A percentile compares a stretch with the other conserved stretches of the same genome.
Evolutionary conservation across 2,329 filamentous ascomycete species (phyloP).

Genomic region (Lizonia empirigonia): DNA sequence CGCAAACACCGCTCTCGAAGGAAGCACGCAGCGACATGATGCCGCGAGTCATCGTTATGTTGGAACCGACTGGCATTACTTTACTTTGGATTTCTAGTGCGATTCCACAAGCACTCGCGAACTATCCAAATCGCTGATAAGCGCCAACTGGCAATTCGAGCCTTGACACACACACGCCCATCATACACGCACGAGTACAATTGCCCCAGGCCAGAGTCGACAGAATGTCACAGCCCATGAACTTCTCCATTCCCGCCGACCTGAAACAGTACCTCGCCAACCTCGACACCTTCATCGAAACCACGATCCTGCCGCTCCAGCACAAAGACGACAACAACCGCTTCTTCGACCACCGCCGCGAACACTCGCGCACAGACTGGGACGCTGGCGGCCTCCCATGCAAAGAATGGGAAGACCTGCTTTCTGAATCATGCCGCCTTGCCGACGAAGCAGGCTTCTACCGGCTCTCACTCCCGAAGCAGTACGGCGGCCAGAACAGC

Average conservation of each 20-base stretch:
- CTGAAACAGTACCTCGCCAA: conserved; percentile 55
- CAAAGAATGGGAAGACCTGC: conserved; percentile 63
- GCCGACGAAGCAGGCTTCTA: conserved; percentile 67
- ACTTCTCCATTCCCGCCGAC: conserved; percentile 60
- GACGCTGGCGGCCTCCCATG: conserved; percentile 62
- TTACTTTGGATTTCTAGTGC: conserved; percentile 3
- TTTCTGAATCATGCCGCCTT: conserved; percentile 55
- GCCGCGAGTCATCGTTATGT: conserved; percentile 40
- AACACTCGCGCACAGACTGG: conserved; percentile 67
- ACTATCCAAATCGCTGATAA: conserved; percentile 3
- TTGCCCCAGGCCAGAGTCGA: neutral
- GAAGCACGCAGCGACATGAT: conserved; percentile 8
- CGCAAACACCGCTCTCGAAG: conserved; percentile 6
- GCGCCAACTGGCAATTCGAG: conserved; percentile 7
- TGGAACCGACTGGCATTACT: conserved; percentile 22
- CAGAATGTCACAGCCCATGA: conserved; percentile 12
- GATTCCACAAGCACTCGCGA: neutral
- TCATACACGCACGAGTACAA: neutral
- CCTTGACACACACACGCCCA: neutral
- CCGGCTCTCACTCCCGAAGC: conserved; percentile 61
- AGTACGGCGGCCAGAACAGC: conserved; percentile 61
- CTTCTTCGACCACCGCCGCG: conserved; percentile 70
- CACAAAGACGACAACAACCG: conserved; percentile 63
- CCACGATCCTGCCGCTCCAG: conserved; percentile 61
- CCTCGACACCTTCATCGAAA: conserved; percentile 64